These are phyloP conservation scores for Epichloe coenophiala DNA, from an alignment of 2,329 filamentous ascomycete genomes.

Conservation along the genomic window DNA sequence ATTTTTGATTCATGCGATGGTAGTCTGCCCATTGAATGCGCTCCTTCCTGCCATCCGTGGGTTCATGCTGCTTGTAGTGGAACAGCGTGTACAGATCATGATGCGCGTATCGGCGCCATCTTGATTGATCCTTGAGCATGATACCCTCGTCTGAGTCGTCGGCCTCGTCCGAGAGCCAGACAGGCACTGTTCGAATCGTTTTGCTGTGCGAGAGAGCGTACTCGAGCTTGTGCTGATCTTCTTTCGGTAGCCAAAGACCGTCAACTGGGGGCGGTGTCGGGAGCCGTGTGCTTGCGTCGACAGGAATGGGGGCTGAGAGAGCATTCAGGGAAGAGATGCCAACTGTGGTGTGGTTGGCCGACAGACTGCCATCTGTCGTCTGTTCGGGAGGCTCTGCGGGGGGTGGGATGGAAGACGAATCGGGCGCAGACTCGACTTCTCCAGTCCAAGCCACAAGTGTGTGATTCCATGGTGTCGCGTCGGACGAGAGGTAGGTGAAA, in stretches of 20 bases:
- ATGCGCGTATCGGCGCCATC: constrained; percentile 86
- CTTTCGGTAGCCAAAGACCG: constrained; percentile 54
- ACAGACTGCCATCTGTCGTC: constrained; percentile 12
- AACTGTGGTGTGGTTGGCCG: constrained; percentile 24
- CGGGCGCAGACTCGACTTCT: constrained; percentile 50
- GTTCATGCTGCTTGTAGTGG: constrained; percentile 92
- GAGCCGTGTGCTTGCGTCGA: constrained; percentile 45
- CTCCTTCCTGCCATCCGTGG: constrained; percentile 70
- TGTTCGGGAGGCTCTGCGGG: constrained; percentile 34
- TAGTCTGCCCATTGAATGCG: constrained; percentile 85
- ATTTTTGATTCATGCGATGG: constrained; percentile 81
- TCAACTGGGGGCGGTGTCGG: constrained; percentile 48
- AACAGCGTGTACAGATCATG: constrained; percentile 85
- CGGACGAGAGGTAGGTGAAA: constrained; percentile 76
- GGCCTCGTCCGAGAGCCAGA: constrained; percentile 74
- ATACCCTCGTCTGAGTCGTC: constrained; percentile 56
- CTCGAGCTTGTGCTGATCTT: constrained; percentile 62
- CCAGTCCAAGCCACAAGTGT: constrained; percentile 91
- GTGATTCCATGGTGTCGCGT: constrained; percentile 76
- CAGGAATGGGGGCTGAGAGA: constrained; percentile 65
- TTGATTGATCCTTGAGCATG: constrained; percentile 63
- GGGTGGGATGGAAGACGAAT: constrained; percentile 27
- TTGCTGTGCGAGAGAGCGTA: constrained; percentile 58
- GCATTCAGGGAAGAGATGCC: constrained; percentile 49
- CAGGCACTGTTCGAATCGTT: constrained; percentile 67